Evolutionary conservation across 768 basidiomycete genomes (phyloP).

Genomic region (Leccinum subgranulosum): DNA sequence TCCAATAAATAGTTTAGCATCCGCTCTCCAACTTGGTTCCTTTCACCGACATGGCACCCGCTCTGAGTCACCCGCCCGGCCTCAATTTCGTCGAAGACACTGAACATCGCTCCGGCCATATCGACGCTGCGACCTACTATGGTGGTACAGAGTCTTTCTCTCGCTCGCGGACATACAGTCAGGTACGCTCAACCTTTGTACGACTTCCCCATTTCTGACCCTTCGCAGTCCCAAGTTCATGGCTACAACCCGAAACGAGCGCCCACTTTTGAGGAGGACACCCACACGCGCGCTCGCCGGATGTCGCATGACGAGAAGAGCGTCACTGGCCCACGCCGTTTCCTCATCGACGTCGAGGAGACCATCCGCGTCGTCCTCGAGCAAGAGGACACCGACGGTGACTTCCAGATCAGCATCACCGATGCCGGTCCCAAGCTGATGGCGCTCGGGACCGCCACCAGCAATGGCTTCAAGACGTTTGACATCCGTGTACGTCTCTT

Average conservation of each 20-base stretch:
- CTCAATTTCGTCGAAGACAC: constrained; percentile 67
- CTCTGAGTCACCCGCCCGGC: constrained; percentile 59
- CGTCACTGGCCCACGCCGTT: constrained; percentile 75
- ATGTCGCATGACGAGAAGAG: constrained; percentile 94
- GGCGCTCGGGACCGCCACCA: constrained; percentile 92
- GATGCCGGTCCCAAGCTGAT: constrained; percentile 97
- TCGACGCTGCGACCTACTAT: constrained; percentile 80
- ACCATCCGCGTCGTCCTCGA: constrained; percentile 95
- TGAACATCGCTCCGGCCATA: constrained; percentile 44
- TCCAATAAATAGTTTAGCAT: background rate
- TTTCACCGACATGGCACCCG: constrained; percentile 53
- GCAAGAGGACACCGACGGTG: constrained; percentile 96
- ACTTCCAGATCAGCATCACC: constrained; percentile 94
- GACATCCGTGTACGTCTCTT: constrained; percentile 74
- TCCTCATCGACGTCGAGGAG: constrained; percentile 96
- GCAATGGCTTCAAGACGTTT: constrained; percentile 97
- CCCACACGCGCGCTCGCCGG: constrained; percentile 67
- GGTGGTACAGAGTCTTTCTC: constrained; percentile 75
- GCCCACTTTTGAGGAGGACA: constrained; percentile 76
- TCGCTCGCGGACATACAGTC: constrained; percentile 85
- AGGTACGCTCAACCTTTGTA: constrained; percentile 50
- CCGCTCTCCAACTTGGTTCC: background rate
- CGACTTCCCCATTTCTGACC: constrained; percentile 10
- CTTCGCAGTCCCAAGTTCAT: constrained; percentile 61
- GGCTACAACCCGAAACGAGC: constrained; percentile 68